Conservation (phyloP, 139 green algal species). For the Asterochloris erici region DNA sequence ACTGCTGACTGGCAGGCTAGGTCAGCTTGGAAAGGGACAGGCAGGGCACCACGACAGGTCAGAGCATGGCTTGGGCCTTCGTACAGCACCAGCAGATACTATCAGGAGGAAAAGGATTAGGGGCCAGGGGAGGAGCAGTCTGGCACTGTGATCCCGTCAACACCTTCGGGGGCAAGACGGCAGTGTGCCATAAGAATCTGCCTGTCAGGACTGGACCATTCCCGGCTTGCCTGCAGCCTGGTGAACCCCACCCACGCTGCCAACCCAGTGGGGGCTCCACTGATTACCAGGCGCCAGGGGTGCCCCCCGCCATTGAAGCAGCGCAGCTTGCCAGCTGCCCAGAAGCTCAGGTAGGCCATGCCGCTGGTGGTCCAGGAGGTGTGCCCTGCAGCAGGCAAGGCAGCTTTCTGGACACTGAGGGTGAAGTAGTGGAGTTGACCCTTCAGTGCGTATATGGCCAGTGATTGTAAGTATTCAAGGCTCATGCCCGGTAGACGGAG, state of each 20-base stretch:
- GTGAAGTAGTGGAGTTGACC: too few relatives aligned
- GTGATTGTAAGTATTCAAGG: too few relatives aligned
- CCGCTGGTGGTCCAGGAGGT: constrained; percentile 53
- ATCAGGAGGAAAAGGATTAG: background rate
- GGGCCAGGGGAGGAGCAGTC: background rate
- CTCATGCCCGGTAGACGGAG: too few relatives aligned
- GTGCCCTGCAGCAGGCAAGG: constrained; percentile 45
- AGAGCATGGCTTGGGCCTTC: background rate
- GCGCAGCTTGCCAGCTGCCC: constrained; percentile 50
- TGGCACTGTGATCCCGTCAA: background rate
- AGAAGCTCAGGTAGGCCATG: constrained; percentile 56
- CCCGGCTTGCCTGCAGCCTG: constrained; percentile 17
- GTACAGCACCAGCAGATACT: background rate
- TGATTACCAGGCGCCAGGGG: constrained; percentile 31
- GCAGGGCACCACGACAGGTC: background rate
- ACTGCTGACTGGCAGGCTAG: background rate
- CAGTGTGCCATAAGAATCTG: background rate
- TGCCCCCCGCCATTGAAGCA: constrained; percentile 38
- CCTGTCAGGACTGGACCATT: background rate
- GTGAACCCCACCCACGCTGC: constrained; percentile 47
- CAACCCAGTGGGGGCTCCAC: constrained; percentile 35
- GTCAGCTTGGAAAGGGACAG: background rate
- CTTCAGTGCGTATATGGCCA: too few relatives aligned
- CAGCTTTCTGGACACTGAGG: too few relatives aligned
- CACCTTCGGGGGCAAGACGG: background rate